These are phyloP conservation scores for Plasmodium yoelii DNA, from an alignment of 169 alveolate species.

Conservation along the genomic window DNA sequence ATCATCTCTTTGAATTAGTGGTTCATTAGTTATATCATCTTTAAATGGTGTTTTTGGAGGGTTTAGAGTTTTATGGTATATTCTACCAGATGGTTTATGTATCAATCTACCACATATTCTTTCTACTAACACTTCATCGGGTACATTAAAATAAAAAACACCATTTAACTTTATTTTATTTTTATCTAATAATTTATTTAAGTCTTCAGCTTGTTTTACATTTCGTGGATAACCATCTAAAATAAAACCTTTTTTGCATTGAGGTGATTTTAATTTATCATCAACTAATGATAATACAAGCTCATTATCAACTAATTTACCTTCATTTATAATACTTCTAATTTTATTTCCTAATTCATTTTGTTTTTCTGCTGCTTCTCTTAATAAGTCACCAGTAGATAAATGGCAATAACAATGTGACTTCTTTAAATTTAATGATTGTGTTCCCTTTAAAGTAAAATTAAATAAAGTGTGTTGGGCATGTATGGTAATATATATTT, in stretches of 20 bases:
- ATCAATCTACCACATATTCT: slow-evolving; percentile 93
- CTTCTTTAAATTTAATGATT: slow-evolving; percentile 77
- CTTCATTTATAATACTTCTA: slow-evolving; percentile 91
- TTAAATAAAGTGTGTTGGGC: slow-evolving; percentile 1
- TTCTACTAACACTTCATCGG: slow-evolving; percentile 90
- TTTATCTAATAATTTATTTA: slow-evolving; percentile 65
- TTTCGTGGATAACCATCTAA: slow-evolving; percentile 97
- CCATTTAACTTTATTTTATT: slow-evolving; percentile 80
- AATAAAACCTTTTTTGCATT: slow-evolving; percentile 93
- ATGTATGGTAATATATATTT: not conserved
- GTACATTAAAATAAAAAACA: slow-evolving; percentile 92
- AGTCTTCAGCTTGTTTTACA: slow-evolving; percentile 92
- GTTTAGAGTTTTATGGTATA: slow-evolving; percentile 92
- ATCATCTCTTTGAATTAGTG: slow-evolving; percentile 74
- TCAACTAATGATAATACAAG: slow-evolving; percentile 90
- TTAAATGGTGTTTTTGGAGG: slow-evolving; percentile 91
- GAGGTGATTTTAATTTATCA: slow-evolving; percentile 90
- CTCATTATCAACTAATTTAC: slow-evolving; percentile 93
- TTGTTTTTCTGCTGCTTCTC: slow-evolving; percentile 84
- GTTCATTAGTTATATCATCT: slow-evolving; percentile 93
- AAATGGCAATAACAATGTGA: slow-evolving; percentile 87
- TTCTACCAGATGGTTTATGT: slow-evolving; percentile 95
- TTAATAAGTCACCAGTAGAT: slow-evolving; percentile 84
- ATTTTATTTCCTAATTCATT: slow-evolving; percentile 88
- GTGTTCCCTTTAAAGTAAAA: slow-evolving; percentile 80